Percentiles rank a stretch among this genome's conserved stretches.
Conservation (phyloP, 2,329 filamentous ascomycete genomes). For the Alternaria sp. region DNA sequence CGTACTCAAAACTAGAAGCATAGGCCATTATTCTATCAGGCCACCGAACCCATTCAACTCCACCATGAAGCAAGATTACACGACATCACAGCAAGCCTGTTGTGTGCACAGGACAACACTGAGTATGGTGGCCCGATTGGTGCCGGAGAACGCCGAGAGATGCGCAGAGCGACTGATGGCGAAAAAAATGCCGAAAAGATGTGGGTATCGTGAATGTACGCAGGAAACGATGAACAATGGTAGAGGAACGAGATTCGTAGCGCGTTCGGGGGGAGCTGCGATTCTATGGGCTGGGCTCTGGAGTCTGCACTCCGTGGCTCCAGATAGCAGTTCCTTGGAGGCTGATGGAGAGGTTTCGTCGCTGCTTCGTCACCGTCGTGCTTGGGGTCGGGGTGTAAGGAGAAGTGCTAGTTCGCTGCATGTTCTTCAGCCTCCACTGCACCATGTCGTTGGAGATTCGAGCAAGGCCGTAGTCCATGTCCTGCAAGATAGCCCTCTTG, state of each 20-base stretch:
- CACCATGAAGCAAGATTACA: constrained; percentile 9
- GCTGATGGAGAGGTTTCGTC: constrained; percentile 38
- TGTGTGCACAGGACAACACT: neutral
- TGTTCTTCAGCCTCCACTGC: constrained; percentile 39
- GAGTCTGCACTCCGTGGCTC: constrained; percentile 49
- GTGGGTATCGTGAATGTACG: constrained; percentile 33
- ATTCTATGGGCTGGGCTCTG: constrained; percentile 51
- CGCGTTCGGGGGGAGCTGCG: constrained; percentile 2
- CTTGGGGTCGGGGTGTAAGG: constrained; percentile 9
- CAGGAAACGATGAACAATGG: constrained; percentile 15
- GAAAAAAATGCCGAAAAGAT: constrained; percentile 16
- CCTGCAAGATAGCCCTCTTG: constrained; percentile 45
- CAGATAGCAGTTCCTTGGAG: constrained; percentile 44
- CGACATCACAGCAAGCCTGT: constrained; percentile 10
- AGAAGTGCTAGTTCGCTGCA: constrained; percentile 35
- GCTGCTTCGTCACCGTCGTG: constrained; percentile 18
- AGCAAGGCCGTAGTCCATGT: constrained; percentile 52
- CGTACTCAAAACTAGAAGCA: constrained; percentile 14
- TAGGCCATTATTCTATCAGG: constrained; percentile 4
- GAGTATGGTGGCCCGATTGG: neutral
- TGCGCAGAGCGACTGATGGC: constrained; percentile 8
- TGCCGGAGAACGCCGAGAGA: constrained; percentile 19
- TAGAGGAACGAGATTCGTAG: constrained; percentile 15
- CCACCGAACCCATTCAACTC: constrained; percentile 4
- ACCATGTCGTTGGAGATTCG: constrained; percentile 48